These are phyloP conservation scores for Haematococcus lacustris DNA, from an alignment of 139 green algal species.

Conservation along the genomic window DNA sequence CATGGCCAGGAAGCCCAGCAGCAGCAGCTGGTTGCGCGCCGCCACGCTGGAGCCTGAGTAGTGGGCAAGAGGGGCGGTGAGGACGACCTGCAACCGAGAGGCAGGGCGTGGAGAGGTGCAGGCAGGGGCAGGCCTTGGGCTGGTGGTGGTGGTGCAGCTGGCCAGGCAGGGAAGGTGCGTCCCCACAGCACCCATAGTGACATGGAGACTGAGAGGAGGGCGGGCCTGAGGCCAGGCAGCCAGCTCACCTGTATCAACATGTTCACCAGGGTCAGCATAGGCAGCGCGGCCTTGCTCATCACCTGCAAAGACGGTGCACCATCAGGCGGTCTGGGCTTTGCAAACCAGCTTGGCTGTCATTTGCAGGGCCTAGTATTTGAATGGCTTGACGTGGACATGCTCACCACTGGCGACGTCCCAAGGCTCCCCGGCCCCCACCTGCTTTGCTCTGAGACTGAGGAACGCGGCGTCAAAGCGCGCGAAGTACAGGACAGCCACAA, in stretches of 20 bases:
- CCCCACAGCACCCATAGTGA: too few relatives aligned
- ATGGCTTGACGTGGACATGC: too few relatives aligned
- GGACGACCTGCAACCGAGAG: constrained; percentile 32
- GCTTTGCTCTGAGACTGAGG: constrained; percentile 62
- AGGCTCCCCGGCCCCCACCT: too few relatives aligned
- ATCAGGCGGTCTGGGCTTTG: too few relatives aligned
- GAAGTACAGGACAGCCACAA: constrained; percentile 71
- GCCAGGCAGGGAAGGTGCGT: too few relatives aligned
- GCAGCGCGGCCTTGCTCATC: constrained; percentile 59
- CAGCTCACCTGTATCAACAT: constrained; percentile 62
- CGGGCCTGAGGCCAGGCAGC: too few relatives aligned
- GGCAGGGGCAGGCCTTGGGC: not conserved
- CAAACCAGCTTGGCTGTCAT: too few relatives aligned
- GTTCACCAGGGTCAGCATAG: constrained; percentile 58
- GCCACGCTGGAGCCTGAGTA: constrained; percentile 28
- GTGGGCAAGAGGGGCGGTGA: constrained; percentile 61
- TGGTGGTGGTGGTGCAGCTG: too few relatives aligned
- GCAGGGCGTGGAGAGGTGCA: too few relatives aligned
- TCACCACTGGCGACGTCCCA: too few relatives aligned
- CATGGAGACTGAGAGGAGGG: too few relatives aligned
- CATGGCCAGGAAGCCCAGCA: constrained; percentile 57
- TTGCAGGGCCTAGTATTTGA: too few relatives aligned
- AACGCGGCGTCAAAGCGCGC: constrained; percentile 78
- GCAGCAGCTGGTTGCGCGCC: constrained; percentile 58
- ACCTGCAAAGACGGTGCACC: constrained; percentile 37